Percentiles rank a stretch among this genome's conserved stretches.
These are phyloP conservation scores for Colletotrichum godetiae DNA, from an alignment of 2,329 filamentous ascomycete genomes.

Conservation along the genomic window DNA sequence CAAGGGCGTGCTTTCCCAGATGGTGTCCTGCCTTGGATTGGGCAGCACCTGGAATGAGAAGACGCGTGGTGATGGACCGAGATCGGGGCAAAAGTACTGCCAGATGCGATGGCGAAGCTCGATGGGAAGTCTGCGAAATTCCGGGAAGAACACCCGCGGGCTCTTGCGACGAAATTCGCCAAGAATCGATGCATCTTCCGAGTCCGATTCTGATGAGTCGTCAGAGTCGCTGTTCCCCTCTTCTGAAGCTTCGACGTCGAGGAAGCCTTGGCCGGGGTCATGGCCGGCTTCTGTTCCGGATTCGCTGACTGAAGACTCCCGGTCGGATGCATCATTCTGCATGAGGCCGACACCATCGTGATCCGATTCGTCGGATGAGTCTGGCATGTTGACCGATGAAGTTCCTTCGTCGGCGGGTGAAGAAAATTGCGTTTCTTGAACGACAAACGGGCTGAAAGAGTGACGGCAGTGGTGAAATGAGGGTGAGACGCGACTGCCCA, in stretches of 20 bases:
- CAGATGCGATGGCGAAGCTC: conserved; percentile 49
- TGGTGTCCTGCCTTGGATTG: conserved; percentile 9
- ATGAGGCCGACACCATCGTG: conserved; percentile 24
- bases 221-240: conserved; percentile 39
- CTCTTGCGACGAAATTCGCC: background rate
- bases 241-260: conserved; percentile 32
- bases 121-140: conserved; percentile 45
- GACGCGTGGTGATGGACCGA: conserved; percentile 41
- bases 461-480: background rate
- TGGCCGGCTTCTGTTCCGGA: conserved; percentile 10
- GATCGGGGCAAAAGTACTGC: conserved; percentile 46
- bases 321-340: conserved; percentile 29
- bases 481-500: conserved; percentile 10
- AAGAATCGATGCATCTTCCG: conserved; percentile 14
- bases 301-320: conserved; percentile 5
- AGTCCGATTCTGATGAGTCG: conserved; percentile 41
- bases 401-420: background rate
- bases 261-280: conserved; percentile 10
- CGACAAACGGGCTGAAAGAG: background rate
- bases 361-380: conserved; percentile 28
- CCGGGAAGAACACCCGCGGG: conserved; percentile 36
- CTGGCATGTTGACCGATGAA: conserved; percentile 5
- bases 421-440: background rate
- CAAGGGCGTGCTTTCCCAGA: conserved; percentile 34
- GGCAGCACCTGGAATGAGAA: conserved; percentile 41